phyloP scores from a whole-genome alignment of 225 moss, liverwort and hornwort genomes.

The Marchantia paleacea region DNA sequence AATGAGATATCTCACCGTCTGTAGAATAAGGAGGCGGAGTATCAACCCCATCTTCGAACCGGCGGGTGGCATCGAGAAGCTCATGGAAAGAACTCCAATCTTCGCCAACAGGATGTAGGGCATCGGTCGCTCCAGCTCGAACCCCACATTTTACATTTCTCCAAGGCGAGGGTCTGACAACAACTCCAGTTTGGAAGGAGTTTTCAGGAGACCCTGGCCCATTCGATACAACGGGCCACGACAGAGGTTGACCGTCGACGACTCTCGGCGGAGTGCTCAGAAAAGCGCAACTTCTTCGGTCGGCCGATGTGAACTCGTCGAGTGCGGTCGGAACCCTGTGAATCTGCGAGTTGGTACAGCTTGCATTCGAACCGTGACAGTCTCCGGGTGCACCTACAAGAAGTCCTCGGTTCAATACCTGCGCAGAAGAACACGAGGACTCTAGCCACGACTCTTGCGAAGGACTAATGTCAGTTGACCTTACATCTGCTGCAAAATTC shows the following conservation, averaged over 20 bases:
- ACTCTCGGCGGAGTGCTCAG: background rate
- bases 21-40: background rate
- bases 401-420: background rate
- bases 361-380: background rate
- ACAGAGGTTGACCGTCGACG: background rate
- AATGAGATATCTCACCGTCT: background rate
- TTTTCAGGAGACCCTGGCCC: background rate
- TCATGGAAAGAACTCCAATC: constrained; percentile 2
- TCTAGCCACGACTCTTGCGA: background rate
- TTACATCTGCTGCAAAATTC: background rate
- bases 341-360: background rate
- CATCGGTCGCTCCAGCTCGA: background rate
- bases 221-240: background rate
- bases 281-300: background rate
- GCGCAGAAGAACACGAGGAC: background rate
- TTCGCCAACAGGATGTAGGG: background rate
- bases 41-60: background rate
- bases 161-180: background rate
- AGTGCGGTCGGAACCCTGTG: background rate
- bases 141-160: constrained; percentile 7
- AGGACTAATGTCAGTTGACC: background rate
- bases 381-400: background rate
- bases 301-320: background rate
- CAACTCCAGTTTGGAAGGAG: background rate
- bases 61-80: background rate